Evolutionary conservation across 192 early-diverging fungal species (phyloP).

Genomic region (Gorgonomyces haynaldii): DNA sequence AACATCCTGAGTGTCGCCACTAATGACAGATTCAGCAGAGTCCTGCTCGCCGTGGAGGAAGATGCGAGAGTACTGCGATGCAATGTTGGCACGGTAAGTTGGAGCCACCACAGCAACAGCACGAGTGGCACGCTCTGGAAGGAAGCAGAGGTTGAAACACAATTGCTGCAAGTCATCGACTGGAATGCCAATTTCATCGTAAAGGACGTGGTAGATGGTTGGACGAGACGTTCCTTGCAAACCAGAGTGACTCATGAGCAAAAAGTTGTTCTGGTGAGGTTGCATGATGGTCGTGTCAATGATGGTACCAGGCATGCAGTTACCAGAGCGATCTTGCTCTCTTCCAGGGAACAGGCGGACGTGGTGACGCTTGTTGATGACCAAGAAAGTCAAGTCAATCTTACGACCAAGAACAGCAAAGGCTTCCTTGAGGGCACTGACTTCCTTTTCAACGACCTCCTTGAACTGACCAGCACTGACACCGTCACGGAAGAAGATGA

Average conservation of each 20-base stretch:
- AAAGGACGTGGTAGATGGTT: slow-evolving; percentile 76
- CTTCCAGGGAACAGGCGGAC: slow-evolving; percentile 62
- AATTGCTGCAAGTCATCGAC: slow-evolving; percentile 72
- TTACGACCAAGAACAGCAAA: slow-evolving; percentile 14
- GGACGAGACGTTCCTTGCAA: slow-evolving; percentile 84
- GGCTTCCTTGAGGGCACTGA: slow-evolving; percentile 37
- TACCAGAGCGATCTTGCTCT: slow-evolving; percentile 57
- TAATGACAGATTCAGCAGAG: neutral
- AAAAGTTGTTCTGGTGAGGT: slow-evolving; percentile 79
- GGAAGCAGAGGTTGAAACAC: slow-evolving; percentile 75
- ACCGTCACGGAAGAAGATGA: slow-evolving; percentile 60
- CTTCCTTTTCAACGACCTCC: slow-evolving; percentile 31
- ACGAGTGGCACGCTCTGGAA: slow-evolving; percentile 65
- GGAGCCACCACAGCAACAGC: slow-evolving; percentile 77
- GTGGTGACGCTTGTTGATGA: slow-evolving; percentile 43
- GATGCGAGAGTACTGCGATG: slow-evolving; percentile 15
- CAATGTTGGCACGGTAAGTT: slow-evolving; percentile 80
- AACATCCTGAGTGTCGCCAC: neutral
- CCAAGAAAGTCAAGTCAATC: slow-evolving; percentile 36
- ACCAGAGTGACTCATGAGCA: slow-evolving; percentile 71
- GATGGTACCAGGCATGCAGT: slow-evolving; percentile 73
- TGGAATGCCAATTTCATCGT: slow-evolving; percentile 69
- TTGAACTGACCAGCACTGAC: slow-evolving; percentile 46
- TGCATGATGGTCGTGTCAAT: slow-evolving; percentile 61
- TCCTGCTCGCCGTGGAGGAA: neutral